Base-by-base conservation (phyloP, 2,329 filamentous ascomycete genomes). In the Colletotrichum lini region DNA sequence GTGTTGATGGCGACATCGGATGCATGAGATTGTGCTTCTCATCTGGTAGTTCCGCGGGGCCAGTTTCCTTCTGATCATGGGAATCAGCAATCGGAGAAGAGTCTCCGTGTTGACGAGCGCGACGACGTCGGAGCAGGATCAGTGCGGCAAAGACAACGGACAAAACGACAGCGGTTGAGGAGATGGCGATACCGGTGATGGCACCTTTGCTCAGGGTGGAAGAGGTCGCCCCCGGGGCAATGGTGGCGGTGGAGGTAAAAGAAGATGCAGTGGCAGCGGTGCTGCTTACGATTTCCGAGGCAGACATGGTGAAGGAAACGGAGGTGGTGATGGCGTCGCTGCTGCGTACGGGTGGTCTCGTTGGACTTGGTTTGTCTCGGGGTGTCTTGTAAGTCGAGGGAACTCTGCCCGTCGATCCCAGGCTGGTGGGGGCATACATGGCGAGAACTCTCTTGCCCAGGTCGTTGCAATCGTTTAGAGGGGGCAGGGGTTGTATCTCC, bases 181-280 rank as follows among this genome's bases (percentile, higher is more conserved):
- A 60, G 21, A 68, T 53, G 9, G 57, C 65, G n/a, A 71, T 71
- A 0, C 68, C 65, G 3, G 68, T 65, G 13, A 71, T 71, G 21
- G 65, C 65, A 0, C 58, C 65, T 44, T 30, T 52, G n/a, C 58
- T 57, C 30, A 71, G 5, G 3, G 44, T n/a, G 8, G 57, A 38
- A 1, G 18, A 52, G 8, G 9, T 45, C 6, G 18, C n/a, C 35
- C 21, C 52, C 12, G 7, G 26, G 2, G 15, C 2, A 12, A 15
- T 9, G 21, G 49, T 7, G 13, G 49, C 47, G 10, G 47, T 12
- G 6, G 52, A 38, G 16, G 30, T 26, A 35, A 30, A 30, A 13
- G 38, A 16, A 54, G 52, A 38, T 10, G 10, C 13, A 13, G 26
- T 1, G 42, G 18, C 10, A 18, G 35, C 21, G 6, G 23, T 21